Base-by-base conservation (phyloP, 306 rosid species). In the Cicer cuneatum region DNA sequence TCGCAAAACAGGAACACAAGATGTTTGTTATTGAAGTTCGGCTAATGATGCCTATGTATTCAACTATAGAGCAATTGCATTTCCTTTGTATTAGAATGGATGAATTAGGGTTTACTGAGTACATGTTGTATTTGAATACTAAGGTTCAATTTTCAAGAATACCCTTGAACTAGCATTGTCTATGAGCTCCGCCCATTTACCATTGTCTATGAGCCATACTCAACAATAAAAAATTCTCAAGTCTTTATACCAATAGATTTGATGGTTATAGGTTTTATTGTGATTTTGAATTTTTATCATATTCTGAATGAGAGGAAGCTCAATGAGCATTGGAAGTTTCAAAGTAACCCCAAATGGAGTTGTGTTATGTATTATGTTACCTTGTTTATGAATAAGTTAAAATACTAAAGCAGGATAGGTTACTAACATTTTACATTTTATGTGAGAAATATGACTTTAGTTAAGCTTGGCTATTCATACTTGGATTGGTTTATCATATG, bases 401-500 rank as follows among this genome's bases (percentile, higher is more conserved):
- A 59, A 15, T 59, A 59, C 56, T 59, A 56, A 10, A 39, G 45
- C 45, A 21, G 11, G 52, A 38, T 12, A 59, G 6, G 46, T 83
- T 75, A 21, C 18, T 10, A 46, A 45, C 33, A 9, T 33, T 79
- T 11, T 71, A 24, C 12, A 35, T 70, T 47, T 66, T 71, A 12
- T 19, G 21, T 12, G 38, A 33, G 40, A 48, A 37, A 41, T 7
- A 24, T 58, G 46, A 7, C n/a, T 2, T n/a, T 37, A 19, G 43
- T 60, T 59, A 52, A 61, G 71, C 37, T 64, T 52, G 81, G 48
- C 49, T 58, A 39, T 33, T 75, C 41, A 13, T 16, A 21, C 40
- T 24, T 38, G 72, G 33, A 76, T 46, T 74, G 58, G 78, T 37
- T 66, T 58, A 51, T 58, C 35, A 15, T 59, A 35, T 24, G 66